Percentiles rank a stretch among this genome's conserved stretches.
Conservation (phyloP, 768 basidiomycete genomes). For the Suillus clintonianus region DNA sequence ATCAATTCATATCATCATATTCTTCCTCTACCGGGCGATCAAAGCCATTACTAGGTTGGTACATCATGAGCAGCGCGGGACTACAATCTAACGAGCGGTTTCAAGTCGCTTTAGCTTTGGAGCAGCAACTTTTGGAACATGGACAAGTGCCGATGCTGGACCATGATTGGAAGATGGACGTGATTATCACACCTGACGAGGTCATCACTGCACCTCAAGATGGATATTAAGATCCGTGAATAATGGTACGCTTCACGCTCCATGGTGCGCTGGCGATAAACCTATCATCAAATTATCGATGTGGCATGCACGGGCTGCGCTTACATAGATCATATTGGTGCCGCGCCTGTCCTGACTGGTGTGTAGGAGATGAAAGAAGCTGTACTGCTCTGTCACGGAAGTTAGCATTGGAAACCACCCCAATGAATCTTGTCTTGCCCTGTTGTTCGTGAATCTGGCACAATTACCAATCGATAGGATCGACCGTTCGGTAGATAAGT, state of each 20-base stretch:
- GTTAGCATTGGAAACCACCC: slow-evolving; percentile 13
- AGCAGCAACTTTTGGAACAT: slow-evolving; percentile 60
- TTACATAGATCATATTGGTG: slow-evolving; percentile 24
- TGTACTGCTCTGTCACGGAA: slow-evolving; percentile 37
- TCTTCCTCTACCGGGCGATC: slow-evolving; percentile 37
- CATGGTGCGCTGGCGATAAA: slow-evolving; percentile 1
- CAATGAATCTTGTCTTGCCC: slow-evolving; percentile 37
- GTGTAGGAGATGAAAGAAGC: slow-evolving; percentile 39
- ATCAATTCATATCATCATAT: slow-evolving; percentile 67
- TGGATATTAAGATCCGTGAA: not conserved
- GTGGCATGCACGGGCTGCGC: slow-evolving; percentile 5
- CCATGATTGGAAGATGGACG: slow-evolving; percentile 66
- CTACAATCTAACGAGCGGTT: slow-evolving; percentile 15
- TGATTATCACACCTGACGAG: slow-evolving; percentile 53
- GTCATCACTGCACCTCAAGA: slow-evolving; percentile 21
- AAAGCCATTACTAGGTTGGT: slow-evolving; percentile 61
- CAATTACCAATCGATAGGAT: slow-evolving; percentile 45
- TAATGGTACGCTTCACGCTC: not conserved
- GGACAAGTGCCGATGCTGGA: slow-evolving; percentile 53
- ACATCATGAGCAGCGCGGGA: slow-evolving; percentile 11
- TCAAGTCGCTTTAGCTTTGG: slow-evolving; percentile 64
- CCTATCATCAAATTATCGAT: not conserved
- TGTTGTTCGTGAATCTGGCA: slow-evolving; percentile 39
- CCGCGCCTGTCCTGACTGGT: slow-evolving; percentile 13
- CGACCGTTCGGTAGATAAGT: slow-evolving; percentile 45